Percentiles rank a stretch among this genome's conserved stretches.
Conservation (phyloP, 1,284 basidiomycete genomes). For the Leccinum cinnamomeum region DNA sequence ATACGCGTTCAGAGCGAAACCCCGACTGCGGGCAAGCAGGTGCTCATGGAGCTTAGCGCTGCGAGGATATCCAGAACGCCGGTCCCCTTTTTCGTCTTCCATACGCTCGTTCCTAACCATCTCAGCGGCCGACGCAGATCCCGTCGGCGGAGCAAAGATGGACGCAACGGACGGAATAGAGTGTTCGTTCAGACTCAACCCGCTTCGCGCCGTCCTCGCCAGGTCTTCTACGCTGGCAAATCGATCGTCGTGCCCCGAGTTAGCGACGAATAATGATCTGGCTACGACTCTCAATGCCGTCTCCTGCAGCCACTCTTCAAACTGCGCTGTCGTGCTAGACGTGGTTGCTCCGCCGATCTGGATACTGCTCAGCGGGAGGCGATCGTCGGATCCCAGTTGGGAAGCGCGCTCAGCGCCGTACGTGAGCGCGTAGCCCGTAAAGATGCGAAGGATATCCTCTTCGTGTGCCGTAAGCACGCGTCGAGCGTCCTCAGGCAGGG, state of each 20-base stretch:
- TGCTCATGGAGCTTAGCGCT: neutral
- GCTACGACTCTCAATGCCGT: constrained; percentile 40
- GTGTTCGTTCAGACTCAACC: constrained; percentile 55
- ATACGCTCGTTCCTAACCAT: neutral
- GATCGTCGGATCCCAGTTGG: constrained; percentile 41
- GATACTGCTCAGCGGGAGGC: constrained; percentile 48
- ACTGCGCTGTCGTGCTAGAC: constrained; percentile 1
- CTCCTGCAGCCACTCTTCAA: constrained; percentile 38
- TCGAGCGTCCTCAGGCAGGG: constrained; percentile 42
- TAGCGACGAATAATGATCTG: constrained; percentile 61
- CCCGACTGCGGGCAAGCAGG: neutral
- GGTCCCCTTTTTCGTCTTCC: constrained; percentile 1
- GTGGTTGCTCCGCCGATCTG: constrained; percentile 20
- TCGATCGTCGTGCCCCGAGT: constrained; percentile 58
- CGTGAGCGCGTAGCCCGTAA: constrained; percentile 52
- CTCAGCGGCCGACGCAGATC: neutral
- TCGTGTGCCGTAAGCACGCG: constrained; percentile 49
- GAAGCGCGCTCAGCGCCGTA: constrained; percentile 43
- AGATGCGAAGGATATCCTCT: constrained; percentile 50
- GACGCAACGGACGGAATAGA: constrained; percentile 55
- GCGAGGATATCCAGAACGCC: neutral
- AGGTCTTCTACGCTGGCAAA: constrained; percentile 54
- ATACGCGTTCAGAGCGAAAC: constrained; percentile 57
- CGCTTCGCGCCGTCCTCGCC: constrained; percentile 48
- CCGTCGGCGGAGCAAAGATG: constrained; percentile 32